Conservation (phyloP, 352 stramenopile species). For the Labyrinthula sp. region DNA sequence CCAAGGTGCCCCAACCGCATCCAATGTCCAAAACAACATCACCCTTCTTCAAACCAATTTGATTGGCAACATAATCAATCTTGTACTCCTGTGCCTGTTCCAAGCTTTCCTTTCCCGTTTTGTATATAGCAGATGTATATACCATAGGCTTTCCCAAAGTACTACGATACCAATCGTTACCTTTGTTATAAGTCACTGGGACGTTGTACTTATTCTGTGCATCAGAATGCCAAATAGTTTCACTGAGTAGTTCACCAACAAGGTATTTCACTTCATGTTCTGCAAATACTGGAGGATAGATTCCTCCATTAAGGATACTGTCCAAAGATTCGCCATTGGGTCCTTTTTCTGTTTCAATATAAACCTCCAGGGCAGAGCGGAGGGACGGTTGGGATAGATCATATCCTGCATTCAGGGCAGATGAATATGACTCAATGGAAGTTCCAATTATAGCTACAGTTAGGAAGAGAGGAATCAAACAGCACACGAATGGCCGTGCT, state of each 20-base stretch:
- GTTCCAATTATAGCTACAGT: too few relatives aligned
- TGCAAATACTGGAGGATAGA: slow-evolving; percentile 14
- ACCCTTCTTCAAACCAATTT: slow-evolving; percentile 57
- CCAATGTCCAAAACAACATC: slow-evolving; percentile 62
- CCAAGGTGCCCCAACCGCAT: slow-evolving; percentile 59
- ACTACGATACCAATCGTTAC: slow-evolving; percentile 35
- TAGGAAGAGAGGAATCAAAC: too few relatives aligned
- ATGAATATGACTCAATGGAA: too few relatives aligned
- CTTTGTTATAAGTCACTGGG: slow-evolving; percentile 36
- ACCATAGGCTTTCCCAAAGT: slow-evolving; percentile 35
- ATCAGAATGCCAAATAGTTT: slow-evolving; percentile 25
- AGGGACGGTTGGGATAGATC: too few relatives aligned
- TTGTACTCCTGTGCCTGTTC: slow-evolving; percentile 60
- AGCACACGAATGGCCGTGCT: too few relatives aligned
- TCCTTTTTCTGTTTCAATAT: too few relatives aligned
- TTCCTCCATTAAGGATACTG: too few relatives aligned
- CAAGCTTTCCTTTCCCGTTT: slow-evolving; percentile 39
- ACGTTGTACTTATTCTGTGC: slow-evolving; percentile 32
- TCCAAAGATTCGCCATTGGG: too few relatives aligned
- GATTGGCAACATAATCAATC: slow-evolving; percentile 58
- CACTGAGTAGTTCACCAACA: slow-evolving; percentile 25
- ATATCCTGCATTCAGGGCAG: too few relatives aligned
- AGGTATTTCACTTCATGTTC: slow-evolving; percentile 3
- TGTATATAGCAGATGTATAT: slow-evolving; percentile 36
- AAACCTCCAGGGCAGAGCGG: too few relatives aligned